These are phyloP conservation scores for Ogataea zsoltii DNA, from an alignment of 805 yeast genomes.

Conservation along the genomic window DNA sequence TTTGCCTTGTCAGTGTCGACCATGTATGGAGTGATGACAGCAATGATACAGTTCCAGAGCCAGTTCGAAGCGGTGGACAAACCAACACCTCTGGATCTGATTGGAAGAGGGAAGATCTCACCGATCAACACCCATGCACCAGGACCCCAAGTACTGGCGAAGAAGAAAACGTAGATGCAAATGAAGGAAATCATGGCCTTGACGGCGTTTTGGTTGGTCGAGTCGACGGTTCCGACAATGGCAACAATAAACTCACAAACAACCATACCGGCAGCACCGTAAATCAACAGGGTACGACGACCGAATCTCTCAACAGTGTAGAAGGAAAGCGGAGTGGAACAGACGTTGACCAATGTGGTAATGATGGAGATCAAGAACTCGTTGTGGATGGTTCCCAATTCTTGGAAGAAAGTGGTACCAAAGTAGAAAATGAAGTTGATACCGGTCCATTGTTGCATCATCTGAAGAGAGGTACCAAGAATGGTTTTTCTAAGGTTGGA, in stretches of 20 bases:
- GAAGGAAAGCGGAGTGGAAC: constrained; percentile 57
- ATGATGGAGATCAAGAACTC: constrained; percentile 50
- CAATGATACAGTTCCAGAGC: constrained; percentile 74
- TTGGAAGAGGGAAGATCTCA: constrained; percentile 68
- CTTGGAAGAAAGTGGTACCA: constrained; percentile 66
- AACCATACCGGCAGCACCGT: constrained; percentile 52
- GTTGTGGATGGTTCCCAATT: constrained; percentile 44
- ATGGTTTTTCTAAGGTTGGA: constrained; percentile 45
- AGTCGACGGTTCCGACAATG: constrained; percentile 36
- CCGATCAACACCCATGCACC: constrained; percentile 68
- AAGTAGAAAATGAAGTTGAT: constrained; percentile 75
- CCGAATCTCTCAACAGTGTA: constrained; percentile 59
- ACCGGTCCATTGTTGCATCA: constrained; percentile 77
- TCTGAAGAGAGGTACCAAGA: constrained; percentile 44
- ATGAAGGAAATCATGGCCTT: constrained; percentile 42
- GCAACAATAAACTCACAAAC: constrained; percentile 62
- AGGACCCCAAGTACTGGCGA: constrained; percentile 87
- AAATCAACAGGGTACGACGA: constrained; percentile 48
- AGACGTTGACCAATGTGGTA: constrained; percentile 54
- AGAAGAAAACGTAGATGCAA: constrained; percentile 67
- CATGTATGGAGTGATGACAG: constrained; percentile 74
- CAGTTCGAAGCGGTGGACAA: constrained; percentile 77
- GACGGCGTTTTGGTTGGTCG: constrained; percentile 29
- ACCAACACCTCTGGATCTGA: constrained; percentile 73
- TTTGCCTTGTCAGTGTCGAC: constrained; percentile 65